Conservation (phyloP, 2,329 filamentous ascomycete genomes). For the Scortechinia acanthostroma region DNA sequence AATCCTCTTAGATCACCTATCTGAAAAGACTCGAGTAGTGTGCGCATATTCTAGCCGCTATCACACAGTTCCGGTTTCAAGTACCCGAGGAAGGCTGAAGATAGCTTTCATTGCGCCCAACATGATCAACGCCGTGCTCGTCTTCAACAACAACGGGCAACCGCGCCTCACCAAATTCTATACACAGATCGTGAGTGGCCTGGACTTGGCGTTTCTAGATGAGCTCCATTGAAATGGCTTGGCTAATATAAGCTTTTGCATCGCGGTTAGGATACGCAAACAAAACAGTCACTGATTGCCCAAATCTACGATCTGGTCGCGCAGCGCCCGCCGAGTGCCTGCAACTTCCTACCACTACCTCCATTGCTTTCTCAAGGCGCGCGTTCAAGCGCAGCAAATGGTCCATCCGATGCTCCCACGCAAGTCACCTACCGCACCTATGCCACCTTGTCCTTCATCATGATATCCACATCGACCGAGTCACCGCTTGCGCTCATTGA, state of each 20-base stretch:
- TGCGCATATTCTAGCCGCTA: too few species aligned
- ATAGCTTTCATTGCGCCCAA: constrained; percentile 11
- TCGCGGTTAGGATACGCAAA: constrained; percentile 74
- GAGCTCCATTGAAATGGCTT: not conserved
- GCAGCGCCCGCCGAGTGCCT: constrained; percentile 82
- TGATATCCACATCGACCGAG: constrained; percentile 94
- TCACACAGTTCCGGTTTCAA: too few species aligned
- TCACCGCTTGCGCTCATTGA: constrained; percentile 92
- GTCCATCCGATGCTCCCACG: constrained; percentile 81
- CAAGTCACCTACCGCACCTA: constrained; percentile 98
- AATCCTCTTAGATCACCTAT: too few species aligned
- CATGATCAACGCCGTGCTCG: constrained; percentile 98
- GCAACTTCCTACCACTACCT: constrained; percentile 86
- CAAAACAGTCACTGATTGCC: constrained; percentile 90
- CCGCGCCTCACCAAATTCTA: constrained; percentile 97
- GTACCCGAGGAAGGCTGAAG: too few species aligned
- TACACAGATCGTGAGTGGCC: constrained; percentile 71
- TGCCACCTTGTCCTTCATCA: constrained; percentile 95
- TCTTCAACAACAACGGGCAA: constrained; percentile 98
- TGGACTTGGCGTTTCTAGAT: not conserved
- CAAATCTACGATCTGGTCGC: constrained; percentile 96
- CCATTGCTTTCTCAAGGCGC: constrained; percentile 56
- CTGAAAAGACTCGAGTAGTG: too few species aligned
- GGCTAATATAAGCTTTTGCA: not conserved
- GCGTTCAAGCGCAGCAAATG: constrained; percentile 44